A percentile compares a stretch with the other conserved stretches of the same genome.
Evolutionary conservation across 2,329 filamentous ascomycete species (phyloP).

Genomic region (Pyrenophora seminiperda): DNA sequence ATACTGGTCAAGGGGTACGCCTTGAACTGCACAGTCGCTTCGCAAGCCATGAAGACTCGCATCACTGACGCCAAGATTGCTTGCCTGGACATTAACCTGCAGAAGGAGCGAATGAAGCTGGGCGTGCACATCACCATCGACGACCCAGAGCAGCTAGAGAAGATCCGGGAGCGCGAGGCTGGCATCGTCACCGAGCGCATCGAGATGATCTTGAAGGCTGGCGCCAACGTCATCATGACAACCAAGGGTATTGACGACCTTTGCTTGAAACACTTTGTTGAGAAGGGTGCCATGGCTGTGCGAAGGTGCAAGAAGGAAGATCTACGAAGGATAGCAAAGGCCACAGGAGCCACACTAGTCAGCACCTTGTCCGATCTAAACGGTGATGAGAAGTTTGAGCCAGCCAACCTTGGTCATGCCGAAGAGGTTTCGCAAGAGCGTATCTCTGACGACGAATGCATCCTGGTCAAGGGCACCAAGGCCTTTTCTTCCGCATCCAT

Average conservation of each 20-base stretch:
- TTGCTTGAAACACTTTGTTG: constrained; percentile 90
- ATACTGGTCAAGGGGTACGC: constrained; percentile 94
- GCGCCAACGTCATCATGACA: constrained; percentile 93
- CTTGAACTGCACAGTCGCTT: constrained; percentile 97
- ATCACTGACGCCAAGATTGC: constrained; percentile 96
- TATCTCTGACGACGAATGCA: constrained; percentile 98
- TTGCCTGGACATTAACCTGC: constrained; percentile 94
- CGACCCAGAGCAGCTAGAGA: constrained; percentile 94
- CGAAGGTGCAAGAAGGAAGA: constrained; percentile 99
- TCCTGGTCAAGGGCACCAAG: constrained; percentile 94
- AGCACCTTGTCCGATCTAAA: constrained; percentile 95
- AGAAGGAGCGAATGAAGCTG: constrained; percentile 99
- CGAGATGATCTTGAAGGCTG: constrained; percentile 96
- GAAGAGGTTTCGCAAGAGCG: constrained; percentile 98
- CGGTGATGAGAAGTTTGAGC: constrained; percentile 94
- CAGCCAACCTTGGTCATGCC: constrained; percentile 84
- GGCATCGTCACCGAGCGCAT: constrained; percentile 93
- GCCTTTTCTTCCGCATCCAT: constrained; percentile 91
- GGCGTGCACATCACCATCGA: constrained; percentile 98
- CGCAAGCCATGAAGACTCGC: constrained; percentile 94
- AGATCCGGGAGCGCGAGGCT: constrained; percentile 90
- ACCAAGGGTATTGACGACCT: constrained; percentile 99
- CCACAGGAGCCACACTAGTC: constrained; percentile 90
- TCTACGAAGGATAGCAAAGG: constrained; percentile 90
- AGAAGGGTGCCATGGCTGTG: constrained; percentile 94